Evolutionary conservation across 768 basidiomycete genomes (phyloP).

Genomic region (Tylopilus sp.): DNA sequence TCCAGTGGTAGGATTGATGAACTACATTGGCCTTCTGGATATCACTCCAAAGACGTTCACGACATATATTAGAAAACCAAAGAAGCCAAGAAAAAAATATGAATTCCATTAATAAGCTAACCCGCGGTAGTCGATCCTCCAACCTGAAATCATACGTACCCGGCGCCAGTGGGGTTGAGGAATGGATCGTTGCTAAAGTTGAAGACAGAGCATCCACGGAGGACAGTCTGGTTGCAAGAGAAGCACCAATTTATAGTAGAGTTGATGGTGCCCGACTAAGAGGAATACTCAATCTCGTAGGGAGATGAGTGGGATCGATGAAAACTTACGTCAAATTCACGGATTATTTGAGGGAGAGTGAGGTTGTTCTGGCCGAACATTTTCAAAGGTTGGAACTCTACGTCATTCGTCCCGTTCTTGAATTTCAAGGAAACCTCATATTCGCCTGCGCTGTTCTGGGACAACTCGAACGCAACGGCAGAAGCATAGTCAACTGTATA

Average conservation of each 20-base stretch:
- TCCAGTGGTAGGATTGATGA: too few relatives aligned
- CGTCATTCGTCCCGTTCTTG: constrained; percentile 67
- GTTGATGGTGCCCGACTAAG: constrained; percentile 29
- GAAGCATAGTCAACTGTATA: constrained; percentile 69
- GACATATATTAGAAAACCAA: neutral
- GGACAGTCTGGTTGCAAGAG: constrained; percentile 31
- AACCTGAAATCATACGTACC: too few relatives aligned
- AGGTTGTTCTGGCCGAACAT: constrained; percentile 52
- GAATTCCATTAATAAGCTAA: neutral
- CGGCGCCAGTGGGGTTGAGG: too few relatives aligned
- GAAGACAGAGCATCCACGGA: constrained; percentile 31
- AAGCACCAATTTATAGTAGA: constrained; percentile 33
- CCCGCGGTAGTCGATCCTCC: neutral
- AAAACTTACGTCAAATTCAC: constrained; percentile 16
- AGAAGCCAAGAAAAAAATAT: neutral
- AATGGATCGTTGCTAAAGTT: constrained; percentile 29
- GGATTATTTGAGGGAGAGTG: constrained; percentile 17
- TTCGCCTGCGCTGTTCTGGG: constrained; percentile 59
- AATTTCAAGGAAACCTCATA: constrained; percentile 75
- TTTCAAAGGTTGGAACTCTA: constrained; percentile 56
- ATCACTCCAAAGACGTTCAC: neutral
- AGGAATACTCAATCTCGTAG: neutral
- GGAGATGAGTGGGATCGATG: neutral
- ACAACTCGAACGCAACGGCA: constrained; percentile 69
- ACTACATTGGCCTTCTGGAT: neutral